These are phyloP conservation scores for Clonostachys solani DNA, from an alignment of 2,329 filamentous ascomycete genomes.

Conservation along the genomic window DNA sequence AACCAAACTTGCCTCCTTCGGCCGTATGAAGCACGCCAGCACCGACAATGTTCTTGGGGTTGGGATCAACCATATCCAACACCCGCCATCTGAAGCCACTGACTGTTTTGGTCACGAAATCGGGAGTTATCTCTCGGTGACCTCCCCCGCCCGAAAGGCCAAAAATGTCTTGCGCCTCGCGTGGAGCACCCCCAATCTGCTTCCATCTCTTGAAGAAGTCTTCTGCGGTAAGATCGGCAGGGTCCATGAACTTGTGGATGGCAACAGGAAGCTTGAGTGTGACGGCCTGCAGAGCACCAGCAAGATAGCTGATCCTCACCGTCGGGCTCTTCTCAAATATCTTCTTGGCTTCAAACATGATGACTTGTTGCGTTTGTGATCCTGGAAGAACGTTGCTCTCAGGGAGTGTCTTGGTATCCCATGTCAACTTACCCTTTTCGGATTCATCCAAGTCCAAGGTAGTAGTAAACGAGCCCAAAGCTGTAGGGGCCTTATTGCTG, in stretches of 20 bases:
- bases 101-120: conserved; percentile 68
- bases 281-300: conserved; percentile 86
- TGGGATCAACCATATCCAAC: conserved; percentile 82
- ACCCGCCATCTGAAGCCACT: conserved; percentile 89
- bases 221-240: conserved; percentile 77
- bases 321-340: conserved; percentile 84
- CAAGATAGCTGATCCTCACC: conserved; percentile 89
- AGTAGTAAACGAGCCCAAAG: conserved; percentile 89
- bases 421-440: conserved; percentile 65
- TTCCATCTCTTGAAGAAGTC: conserved; percentile 99
- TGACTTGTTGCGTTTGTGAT: conserved; percentile 83
- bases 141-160: conserved; percentile 47
- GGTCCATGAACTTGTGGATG: conserved; percentile 95
- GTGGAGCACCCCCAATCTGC: conserved; percentile 85
- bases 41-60: conserved; percentile 89
- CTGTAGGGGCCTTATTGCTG: conserved; percentile 83
- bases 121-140: conserved; percentile 61
- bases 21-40: conserved; percentile 81
- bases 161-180: conserved; percentile 88
- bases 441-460: conserved; percentile 76
- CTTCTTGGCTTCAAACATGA: conserved; percentile 85
- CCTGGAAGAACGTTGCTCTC: conserved; percentile 74
- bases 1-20: conserved; percentile 87
- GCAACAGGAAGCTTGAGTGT: conserved; percentile 86
- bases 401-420: conserved; percentile 84